These are phyloP conservation scores for Solanum paucissectum DNA, from an alignment of 257 asterid species.

Conservation along the genomic window DNA sequence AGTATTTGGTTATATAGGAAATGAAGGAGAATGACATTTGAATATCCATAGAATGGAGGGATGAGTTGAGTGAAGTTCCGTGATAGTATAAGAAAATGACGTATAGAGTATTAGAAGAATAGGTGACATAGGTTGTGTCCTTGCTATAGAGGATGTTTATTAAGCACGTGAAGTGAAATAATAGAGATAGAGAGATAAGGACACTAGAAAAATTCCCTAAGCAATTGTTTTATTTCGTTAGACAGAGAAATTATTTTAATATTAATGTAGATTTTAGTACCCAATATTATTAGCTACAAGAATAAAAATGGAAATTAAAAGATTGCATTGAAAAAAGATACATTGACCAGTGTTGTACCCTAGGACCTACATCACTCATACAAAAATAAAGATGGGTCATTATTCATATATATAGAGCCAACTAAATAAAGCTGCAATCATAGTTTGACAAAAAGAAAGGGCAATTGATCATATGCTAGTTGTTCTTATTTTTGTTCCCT, in stretches of 20 bases:
- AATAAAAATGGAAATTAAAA: not conserved
- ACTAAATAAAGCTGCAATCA: not conserved
- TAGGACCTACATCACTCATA: not conserved
- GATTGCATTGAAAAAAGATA: too few relatives aligned
- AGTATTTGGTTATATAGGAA: too few relatives aligned
- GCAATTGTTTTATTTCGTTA: too few relatives aligned
- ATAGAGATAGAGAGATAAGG: too few relatives aligned
- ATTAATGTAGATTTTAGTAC: not conserved
- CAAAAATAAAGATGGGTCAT: too few relatives aligned
- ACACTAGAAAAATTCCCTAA: too few relatives aligned
- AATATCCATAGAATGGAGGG: not conserved
- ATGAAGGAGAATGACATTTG: not conserved
- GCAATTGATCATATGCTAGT: not conserved
- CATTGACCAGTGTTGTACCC: not conserved
- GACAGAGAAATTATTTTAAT: too few relatives aligned
- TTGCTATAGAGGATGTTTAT: not conserved
- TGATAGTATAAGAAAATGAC: not conserved
- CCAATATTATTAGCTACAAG: not conserved
- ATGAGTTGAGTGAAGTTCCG: not conserved
- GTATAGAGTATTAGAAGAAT: too few relatives aligned
- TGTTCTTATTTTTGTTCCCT: not conserved
- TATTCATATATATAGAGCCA: too few relatives aligned
- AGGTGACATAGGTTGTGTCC: not conserved
- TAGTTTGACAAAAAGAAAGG: not conserved
- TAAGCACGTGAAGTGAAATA: not conserved